Conservation (phyloP, 176 grass and related monocot species). For the Eremochloa ophiuroides region DNA sequence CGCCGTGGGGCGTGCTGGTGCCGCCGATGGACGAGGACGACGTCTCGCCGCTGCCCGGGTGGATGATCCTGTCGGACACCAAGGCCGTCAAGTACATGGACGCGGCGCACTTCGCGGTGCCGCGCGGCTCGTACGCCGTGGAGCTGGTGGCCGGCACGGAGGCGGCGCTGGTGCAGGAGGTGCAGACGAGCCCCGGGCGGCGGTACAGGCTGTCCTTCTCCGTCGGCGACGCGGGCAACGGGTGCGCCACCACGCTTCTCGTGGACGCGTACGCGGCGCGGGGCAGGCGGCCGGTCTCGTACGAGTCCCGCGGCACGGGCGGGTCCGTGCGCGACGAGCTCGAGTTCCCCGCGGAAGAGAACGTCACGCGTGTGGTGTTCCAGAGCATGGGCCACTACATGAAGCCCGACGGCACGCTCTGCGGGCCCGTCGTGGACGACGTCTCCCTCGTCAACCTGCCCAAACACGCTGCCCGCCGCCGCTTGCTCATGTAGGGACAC, state of each 20-base stretch:
- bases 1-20: conserved; percentile 43
- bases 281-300: neutral
- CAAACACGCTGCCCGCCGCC: neutral
- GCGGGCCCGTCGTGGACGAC: conserved; percentile 51
- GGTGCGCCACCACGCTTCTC: conserved; percentile 1
- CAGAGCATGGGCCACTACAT: conserved; percentile 41
- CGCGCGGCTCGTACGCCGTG: conserved; percentile 44
- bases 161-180: conserved; percentile 56
- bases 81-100: conserved; percentile 44
- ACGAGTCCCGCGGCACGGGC: conserved; percentile 43
- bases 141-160: conserved; percentile 64
- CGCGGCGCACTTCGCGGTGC: conserved; percentile 40
- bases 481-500: conserved; percentile 1
- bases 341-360: conserved; percentile 21
- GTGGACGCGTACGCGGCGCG: conserved; percentile 48
- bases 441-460: conserved; percentile 27
- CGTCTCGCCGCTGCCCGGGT: conserved; percentile 54
- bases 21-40: conserved; percentile 56
- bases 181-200: conserved; percentile 23
- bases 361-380: conserved; percentile 44
- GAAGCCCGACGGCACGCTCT: conserved; percentile 54
- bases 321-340: conserved; percentile 32
- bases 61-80: conserved; percentile 58
- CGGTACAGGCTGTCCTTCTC: conserved; percentile 47
- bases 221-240: conserved; percentile 47